These are phyloP conservation scores for Gnomoniopsis smithogilvyi DNA, from an alignment of 2,329 filamentous ascomycete genomes.

Conservation along the genomic window DNA sequence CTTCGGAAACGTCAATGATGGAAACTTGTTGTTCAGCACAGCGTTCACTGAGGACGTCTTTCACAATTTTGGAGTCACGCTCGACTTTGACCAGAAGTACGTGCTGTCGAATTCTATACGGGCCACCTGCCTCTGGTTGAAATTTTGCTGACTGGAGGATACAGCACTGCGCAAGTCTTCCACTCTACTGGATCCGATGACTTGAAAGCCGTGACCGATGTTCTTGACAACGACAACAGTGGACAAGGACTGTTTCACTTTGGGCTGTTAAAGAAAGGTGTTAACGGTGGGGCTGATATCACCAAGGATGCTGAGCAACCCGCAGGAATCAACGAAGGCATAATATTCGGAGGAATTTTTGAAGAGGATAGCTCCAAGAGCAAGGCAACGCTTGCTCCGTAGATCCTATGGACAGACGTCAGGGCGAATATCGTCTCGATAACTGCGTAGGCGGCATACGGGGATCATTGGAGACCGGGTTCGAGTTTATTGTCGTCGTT, in stretches of 20 bases:
- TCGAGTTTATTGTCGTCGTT: too few species aligned
- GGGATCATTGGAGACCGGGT: too few species aligned
- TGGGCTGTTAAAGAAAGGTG: constrained; percentile 60
- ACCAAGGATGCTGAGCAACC: constrained; percentile 46
- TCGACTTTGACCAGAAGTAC: constrained; percentile 55
- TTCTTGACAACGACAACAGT: constrained; percentile 46
- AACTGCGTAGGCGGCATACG: too few species aligned
- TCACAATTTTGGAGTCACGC: constrained; percentile 59
- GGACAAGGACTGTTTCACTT: constrained; percentile 62
- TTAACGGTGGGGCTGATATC: constrained; percentile 41
- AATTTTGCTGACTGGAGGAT: neutral
- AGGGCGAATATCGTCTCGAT: too few species aligned
- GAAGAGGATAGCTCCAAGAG: constrained; percentile 42
- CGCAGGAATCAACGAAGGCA: constrained; percentile 46
- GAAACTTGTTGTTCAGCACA: constrained; percentile 45
- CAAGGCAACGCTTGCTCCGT: neutral
- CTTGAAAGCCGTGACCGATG: constrained; percentile 42
- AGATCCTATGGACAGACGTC: neutral
- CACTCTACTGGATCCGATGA: constrained; percentile 48
- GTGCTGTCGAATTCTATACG: constrained; percentile 19
- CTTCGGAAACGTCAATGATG: constrained; percentile 43
- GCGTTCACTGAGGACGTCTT: constrained; percentile 49
- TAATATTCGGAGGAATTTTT: constrained; percentile 52
- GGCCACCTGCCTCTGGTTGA: neutral
- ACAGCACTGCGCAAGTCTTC: constrained; percentile 54